Evolutionary conservation across 2,329 filamentous ascomycete species (phyloP), one percentile per base, ranked within the genome.

Genomic region (Endocalyx cinctus): DNA sequence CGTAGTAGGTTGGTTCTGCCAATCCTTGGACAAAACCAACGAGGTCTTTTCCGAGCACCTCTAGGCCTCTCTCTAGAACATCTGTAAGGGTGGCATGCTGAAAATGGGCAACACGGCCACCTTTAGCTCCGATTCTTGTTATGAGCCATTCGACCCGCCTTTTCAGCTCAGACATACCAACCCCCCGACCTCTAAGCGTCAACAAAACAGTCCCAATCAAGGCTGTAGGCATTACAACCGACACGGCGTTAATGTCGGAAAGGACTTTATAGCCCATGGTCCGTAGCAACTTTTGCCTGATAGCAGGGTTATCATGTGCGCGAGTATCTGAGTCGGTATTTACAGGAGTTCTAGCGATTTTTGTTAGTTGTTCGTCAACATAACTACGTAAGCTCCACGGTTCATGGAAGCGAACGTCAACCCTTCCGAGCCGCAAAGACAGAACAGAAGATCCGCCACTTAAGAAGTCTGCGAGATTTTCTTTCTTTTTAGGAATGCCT

Each of bases 141-240:
- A 82, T 84, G 1, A 98, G 75, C 92, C 92, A 98, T 45, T 94
- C 82, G 5, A 98, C 84, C 27, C 92, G 77, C 12, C 90, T 79
- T 22, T 88, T 78, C 14, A 98, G 66, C 57, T 98, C 92, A 1
- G 77, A 67, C 53, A 88, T 88, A 16, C 92, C 90, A 1, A 97
- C 89, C 14, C 92, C 92, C 30, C 92, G 82, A 1, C 92, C 92
- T 52, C 92, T 78, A 4, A 98, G 73, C 0, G 92, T 98, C 11
- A 98, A 69, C 0, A 98, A 70, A 0, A 97, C 86, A 0, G 92
- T 98, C 5, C 92, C 92, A 17, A 98, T 94, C 27, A 98, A 71
- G 0, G 92, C 90, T 0, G 92, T 97, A 1, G 92, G 92, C 92
- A 98, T 98, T 29, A 98, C 87, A 0, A 98, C 92, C 0, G 89